Conservation (phyloP, 164 flowering plant species). For the Vitis amurensis region DNA sequence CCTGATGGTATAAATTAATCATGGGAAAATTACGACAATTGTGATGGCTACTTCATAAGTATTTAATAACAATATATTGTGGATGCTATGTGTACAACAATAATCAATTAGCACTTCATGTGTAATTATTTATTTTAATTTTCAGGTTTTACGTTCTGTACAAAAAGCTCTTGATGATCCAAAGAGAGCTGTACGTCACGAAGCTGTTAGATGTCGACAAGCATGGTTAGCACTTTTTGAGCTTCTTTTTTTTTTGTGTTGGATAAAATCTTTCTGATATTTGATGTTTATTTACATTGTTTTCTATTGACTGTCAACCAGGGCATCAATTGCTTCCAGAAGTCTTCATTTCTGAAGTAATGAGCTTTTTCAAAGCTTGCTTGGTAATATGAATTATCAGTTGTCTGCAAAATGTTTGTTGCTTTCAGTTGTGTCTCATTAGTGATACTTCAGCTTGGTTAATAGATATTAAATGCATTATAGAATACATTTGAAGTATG, state of each 20-base stretch:
- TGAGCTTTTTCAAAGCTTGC: slow-evolving; percentile 9
- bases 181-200: slow-evolving; percentile 81
- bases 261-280: background rate
- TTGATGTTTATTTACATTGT: background rate
- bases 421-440: too few species aligned
- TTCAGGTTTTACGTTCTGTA: slow-evolving; percentile 62
- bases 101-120: too few species aligned
- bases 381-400: background rate
- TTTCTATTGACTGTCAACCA: slow-evolving; percentile 15
- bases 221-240: slow-evolving; percentile 60
- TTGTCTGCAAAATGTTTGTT: too few species aligned
- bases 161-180: slow-evolving; percentile 85
- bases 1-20: too few species aligned
- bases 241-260: background rate
- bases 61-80: too few species aligned
- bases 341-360: slow-evolving; percentile 22
- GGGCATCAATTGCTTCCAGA: slow-evolving; percentile 47
- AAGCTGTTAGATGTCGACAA: slow-evolving; percentile 88
- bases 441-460: too few species aligned
- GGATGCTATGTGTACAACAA: too few species aligned
- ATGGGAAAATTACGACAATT: too few species aligned
- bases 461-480: too few species aligned
- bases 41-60: too few species aligned
- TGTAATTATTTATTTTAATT: background rate
- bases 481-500: background rate